Evolutionary conservation across 2,329 filamentous ascomycete species (phyloP), one percentile per base, ranked within the genome.

Genomic region (Beauveria brongniartii): DNA sequence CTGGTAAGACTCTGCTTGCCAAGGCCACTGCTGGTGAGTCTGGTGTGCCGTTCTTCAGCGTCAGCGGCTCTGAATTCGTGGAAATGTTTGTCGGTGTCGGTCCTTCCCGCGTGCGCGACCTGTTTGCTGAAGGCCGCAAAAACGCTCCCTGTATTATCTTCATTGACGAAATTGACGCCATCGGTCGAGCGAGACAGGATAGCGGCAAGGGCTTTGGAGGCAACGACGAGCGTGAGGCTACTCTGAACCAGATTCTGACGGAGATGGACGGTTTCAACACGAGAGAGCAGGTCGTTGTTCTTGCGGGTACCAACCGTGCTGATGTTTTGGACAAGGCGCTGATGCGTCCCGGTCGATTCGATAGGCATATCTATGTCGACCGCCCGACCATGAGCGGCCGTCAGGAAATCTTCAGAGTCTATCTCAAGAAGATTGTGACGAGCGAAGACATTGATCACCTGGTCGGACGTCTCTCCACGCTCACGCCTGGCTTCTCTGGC

Each of bases 201-300:
- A 85, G 88, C 41, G 89, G 88, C 65, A 69, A 70, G 52, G 77
- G 78, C 62, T 89, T 89, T 44, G 92, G 93, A 65, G 94, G 94
- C 64, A 97, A 97, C 70, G 94, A 99, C 71, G 94, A 99, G 78
- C 89, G 94, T 64, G 94, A 99, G 77, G 91, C 90, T 53, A 99
- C 94, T 0, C 86, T 99, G 30, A 99, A 99, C 76, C 94, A 99
- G 77, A 97, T 99, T 64, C 80, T 99, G 59, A 99, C 94, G 0
- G 94, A 99, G 74, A 99, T 99, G 94, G 94, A 99, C 72, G 94
- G 93, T 62, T 97, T 97, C 85, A 97, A 97, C 76, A 97, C 93
- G 8, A 85, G 88, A 2, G 93, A 97, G 70, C 93, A 97, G 77
- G 90, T 99, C 47, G 93, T 99, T 58, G 94, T 99, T 37, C 83